Base-by-base conservation (phyloP, 495 filamentous ascomycete genomes). In the Viridothelium virens region DNA sequence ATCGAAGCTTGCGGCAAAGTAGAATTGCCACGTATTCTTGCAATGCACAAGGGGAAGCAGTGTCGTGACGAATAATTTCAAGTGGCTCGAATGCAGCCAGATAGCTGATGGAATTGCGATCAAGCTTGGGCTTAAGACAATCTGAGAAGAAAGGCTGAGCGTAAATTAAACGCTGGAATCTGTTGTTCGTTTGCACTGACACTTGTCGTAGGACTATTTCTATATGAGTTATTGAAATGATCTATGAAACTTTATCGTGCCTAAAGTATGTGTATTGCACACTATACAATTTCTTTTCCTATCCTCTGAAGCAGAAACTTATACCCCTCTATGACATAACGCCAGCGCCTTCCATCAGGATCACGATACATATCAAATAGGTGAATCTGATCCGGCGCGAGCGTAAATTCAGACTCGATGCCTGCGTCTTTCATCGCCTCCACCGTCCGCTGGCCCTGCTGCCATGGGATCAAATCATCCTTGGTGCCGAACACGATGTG, bases 391-490 rank as follows among this genome's bases (percentile, higher is more conserved):
- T 53, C 18, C 48, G 11, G 12, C 5, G 18, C 48, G 48, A 53
- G 11, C 48, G 12, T 53, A 16, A 53, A n/a, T 16, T 2, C 48
- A 16, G 48, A 16, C 11, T 53, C 48, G 48, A 53, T 25, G 11
- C 48, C 48, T 18, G 12, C 48, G 16, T 53, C n/a, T 16, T 25
- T 14, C 12, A 53, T 14, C 18, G 48, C 48, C 9, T 2, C 48
- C 48, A 14, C 11, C 11, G 48, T 53, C 48, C 48, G 48, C 11
- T 53, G 48, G 18, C 11, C 18, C 18, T 53, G 48, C 48, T 53
- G 48, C 48, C 48, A 53, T 53, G 48, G 48, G 18, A 53, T 53
- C 11, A 53, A 25, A 25, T 53, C 48, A 53, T 53, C 48, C n/a
- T 53, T 14, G 48, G 12, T 14, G 18, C 12, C 12, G 18, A 16